Base-by-base conservation (phyloP, 2,329 filamentous ascomycete species). In the Pezicula carpinea region DNA sequence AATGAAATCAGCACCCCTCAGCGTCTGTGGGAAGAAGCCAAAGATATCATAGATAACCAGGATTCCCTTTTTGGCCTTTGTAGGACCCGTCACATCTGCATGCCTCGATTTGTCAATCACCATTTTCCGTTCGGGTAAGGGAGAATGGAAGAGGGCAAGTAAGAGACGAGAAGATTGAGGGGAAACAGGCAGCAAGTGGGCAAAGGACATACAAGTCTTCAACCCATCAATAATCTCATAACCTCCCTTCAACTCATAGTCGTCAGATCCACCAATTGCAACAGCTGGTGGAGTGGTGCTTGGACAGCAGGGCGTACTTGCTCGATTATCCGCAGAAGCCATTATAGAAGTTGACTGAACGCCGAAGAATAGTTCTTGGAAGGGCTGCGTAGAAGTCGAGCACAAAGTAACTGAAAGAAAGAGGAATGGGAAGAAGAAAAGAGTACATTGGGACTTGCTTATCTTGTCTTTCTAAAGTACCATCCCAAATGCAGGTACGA, bases 1-100 rank as follows among this genome's bases (percentile, higher is more conserved):
- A n/a, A 84, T 69, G 53, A 79, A 85, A 57, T 88, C 84, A 51
- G 80, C 79, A 17, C 83, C 84, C 62, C 85, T 82, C 5, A 86
- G 53, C 5, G 82, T 84, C 66, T 87, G 84, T 31, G 78, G 75
- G 59, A 77, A 85, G 74, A 83, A 80, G 55, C 83, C 82, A 59
- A 85, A 84, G 60, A 84, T 81, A 64, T 87, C 83, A 63, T 70
- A 82, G 61, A 84, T 75, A 50, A 75, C 63, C 44, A 87, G 64
- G 46, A 87, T 72, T 44, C 75, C 83, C 64, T 79, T 81, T 53
- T 66, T 68, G 22, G 73, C 66, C 31, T 68, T 65, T 13, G 62
- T 56, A 15, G 74, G 68, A 34, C 73, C 71, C 10, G 68, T 70
- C 6, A 71, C 66, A 50, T 79, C 75, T 68, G 39, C 13, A 11